These are phyloP conservation scores for Jaminaea rosea DNA, from an alignment of 1,284 basidiomycete species.

Conservation along the genomic window DNA sequence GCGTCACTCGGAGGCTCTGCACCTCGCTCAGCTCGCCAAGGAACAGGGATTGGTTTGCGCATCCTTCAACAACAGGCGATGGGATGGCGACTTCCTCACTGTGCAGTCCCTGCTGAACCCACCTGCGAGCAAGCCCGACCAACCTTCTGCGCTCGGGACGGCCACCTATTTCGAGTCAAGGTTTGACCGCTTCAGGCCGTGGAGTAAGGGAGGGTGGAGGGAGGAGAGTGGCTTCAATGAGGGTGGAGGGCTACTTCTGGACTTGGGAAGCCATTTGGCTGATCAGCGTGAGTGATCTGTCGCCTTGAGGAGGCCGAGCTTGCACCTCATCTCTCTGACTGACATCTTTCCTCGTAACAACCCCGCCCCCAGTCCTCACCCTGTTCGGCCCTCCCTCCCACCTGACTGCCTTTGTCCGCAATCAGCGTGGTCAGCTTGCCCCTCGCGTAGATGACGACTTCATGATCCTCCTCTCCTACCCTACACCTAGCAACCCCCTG, in stretches of 20 bases:
- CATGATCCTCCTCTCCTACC: constrained; percentile 33
- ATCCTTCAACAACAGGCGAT: constrained; percentile 40
- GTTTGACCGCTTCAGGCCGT: constrained; percentile 42
- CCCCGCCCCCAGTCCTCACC: constrained; percentile 14
- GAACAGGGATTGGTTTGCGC: constrained; percentile 34
- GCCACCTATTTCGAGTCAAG: constrained; percentile 38
- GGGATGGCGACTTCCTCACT: constrained; percentile 43
- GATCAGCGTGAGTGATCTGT: constrained; percentile 29
- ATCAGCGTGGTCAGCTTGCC: constrained; percentile 31
- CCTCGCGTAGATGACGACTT: constrained; percentile 41
- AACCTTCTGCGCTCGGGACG: constrained; percentile 33
- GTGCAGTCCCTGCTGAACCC: constrained; percentile 28
- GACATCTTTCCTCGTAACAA: neutral
- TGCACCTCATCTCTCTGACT: neutral
- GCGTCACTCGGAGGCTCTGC: constrained; percentile 18
- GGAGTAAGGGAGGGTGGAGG: constrained; percentile 42
- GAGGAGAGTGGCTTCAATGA: constrained; percentile 28
- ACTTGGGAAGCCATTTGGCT: constrained; percentile 39
- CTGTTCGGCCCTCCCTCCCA: constrained; percentile 38
- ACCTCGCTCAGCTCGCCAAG: constrained; percentile 23
- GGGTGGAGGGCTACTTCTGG: constrained; percentile 43
- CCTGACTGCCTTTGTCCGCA: constrained; percentile 31
- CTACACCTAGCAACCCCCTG: constrained; percentile 18
- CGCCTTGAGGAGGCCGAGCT: neutral
- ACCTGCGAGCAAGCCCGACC: constrained; percentile 8